Percentiles rank a stretch among this genome's conserved stretches.
phyloP scores from a whole-genome alignment of 1,284 basidiomycete genomes.

The Schizophyllum commune region DNA sequence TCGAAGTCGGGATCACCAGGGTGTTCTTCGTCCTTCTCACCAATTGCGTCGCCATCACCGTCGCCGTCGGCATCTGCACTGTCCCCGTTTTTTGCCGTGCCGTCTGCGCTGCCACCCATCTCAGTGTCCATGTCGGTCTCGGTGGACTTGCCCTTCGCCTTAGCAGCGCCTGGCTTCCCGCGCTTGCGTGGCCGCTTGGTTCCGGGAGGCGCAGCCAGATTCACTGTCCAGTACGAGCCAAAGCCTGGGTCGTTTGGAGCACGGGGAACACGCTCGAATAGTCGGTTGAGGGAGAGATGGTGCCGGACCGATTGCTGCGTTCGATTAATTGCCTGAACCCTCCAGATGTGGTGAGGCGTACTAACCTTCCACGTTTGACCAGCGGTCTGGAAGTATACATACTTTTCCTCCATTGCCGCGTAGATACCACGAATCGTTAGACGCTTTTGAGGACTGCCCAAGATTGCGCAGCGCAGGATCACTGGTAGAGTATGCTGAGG shows the following conservation, averaged over 20 bases:
- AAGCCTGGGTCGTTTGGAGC: constrained; percentile 77
- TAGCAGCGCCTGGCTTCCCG: background rate
- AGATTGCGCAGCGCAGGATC: constrained; percentile 72
- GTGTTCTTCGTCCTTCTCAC: too few relatives aligned
- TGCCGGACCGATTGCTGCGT: constrained; percentile 75
- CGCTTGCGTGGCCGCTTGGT: constrained; percentile 76
- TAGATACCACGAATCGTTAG: constrained; percentile 80
- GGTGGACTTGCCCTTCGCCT: too few relatives aligned
- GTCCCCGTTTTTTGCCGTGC: too few relatives aligned
- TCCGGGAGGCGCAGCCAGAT: constrained; percentile 68
- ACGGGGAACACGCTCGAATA: constrained; percentile 71
- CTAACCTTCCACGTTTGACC: constrained; percentile 76
- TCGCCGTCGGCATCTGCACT: too few relatives aligned
- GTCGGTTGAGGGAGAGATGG: constrained; percentile 68
- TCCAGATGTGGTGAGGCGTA: background rate
- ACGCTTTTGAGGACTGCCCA: constrained; percentile 63
- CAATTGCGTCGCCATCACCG: too few relatives aligned
- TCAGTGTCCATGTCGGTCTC: too few relatives aligned
- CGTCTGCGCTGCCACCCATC: too few relatives aligned
- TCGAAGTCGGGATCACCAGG: too few relatives aligned
- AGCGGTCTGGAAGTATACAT: constrained; percentile 68
- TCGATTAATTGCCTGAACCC: too few relatives aligned
- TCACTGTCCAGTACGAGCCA: constrained; percentile 80
- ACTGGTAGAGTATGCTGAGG: constrained; percentile 77
- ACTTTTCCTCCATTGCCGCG: constrained; percentile 75